A percentile compares a stretch with the other conserved stretches of the same genome.
Evolutionary conservation across 768 basidiomycete species (phyloP).

Genomic region (Termitomyces titanicus): DNA sequence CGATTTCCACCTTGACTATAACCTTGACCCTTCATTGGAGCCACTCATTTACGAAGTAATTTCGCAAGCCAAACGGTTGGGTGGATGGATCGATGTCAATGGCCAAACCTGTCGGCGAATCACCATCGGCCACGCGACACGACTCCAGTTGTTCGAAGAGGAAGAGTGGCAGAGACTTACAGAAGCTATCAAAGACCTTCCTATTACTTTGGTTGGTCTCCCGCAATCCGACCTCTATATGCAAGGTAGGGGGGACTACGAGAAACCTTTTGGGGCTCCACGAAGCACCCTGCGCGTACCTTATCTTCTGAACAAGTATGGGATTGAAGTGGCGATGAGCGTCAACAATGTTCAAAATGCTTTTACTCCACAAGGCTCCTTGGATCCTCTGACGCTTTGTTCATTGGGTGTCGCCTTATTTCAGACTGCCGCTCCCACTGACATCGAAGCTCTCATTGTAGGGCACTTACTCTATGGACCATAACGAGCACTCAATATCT

Average conservation of each 20-base stretch:
- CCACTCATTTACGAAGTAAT: slow-evolving; percentile 58
- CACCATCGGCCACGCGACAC: slow-evolving; percentile 59
- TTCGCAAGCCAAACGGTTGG: slow-evolving; percentile 27
- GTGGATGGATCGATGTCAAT: slow-evolving; percentile 13
- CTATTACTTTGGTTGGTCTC: slow-evolving; percentile 52
- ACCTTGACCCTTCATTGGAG: slow-evolving; percentile 45
- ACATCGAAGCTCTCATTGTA: slow-evolving; percentile 47
- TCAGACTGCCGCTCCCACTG: slow-evolving; percentile 48
- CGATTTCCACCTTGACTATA: slow-evolving; percentile 71
- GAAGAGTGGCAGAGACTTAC: slow-evolving; percentile 42
- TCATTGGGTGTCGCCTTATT: slow-evolving; percentile 57
- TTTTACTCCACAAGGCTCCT: slow-evolving; percentile 64
- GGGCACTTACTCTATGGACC: neutral
- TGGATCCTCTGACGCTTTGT: slow-evolving; percentile 59
- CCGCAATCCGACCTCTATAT: slow-evolving; percentile 69
- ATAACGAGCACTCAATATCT: slow-evolving; percentile 6
- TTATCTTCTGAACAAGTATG: slow-evolving; percentile 38
- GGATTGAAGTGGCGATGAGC: slow-evolving; percentile 49
- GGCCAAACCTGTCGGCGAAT: slow-evolving; percentile 34
- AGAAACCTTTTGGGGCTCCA: slow-evolving; percentile 38
- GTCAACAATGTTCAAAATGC: slow-evolving; percentile 68
- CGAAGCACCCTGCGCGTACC: slow-evolving; percentile 55
- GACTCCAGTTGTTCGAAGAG: slow-evolving; percentile 47
- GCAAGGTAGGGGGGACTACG: slow-evolving; percentile 44
- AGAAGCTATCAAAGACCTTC: slow-evolving; percentile 38